Conservation (phyloP, 257 asterid species). For the Primulina tabacum region DNA sequence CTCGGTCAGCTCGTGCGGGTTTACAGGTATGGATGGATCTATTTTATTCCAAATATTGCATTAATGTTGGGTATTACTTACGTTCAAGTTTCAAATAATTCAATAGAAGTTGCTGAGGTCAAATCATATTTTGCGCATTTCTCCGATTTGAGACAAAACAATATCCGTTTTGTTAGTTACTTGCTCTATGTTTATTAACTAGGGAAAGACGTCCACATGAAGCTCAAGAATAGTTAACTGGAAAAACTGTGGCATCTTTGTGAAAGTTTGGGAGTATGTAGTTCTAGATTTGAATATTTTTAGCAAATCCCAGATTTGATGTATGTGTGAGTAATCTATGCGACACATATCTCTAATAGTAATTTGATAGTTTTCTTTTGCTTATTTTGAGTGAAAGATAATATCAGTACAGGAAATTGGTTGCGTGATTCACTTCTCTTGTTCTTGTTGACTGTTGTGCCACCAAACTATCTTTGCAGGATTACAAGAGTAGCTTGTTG, state of each 20-base stretch:
- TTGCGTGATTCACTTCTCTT: not conserved
- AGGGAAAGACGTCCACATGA: not conserved
- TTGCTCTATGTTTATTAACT: no score
- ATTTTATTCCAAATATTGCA: not conserved
- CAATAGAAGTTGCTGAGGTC: not conserved
- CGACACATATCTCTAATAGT: not conserved
- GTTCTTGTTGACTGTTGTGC: not conserved
- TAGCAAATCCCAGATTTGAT: not conserved
- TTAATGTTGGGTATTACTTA: no score
- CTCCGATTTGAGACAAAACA: no score
- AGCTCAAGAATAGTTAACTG: not conserved
- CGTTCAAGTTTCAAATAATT: not conserved
- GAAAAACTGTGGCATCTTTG: no score
- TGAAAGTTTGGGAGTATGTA: not conserved
- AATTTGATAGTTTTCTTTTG: not conserved
- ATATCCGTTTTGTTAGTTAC: no score
- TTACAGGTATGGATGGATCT: conserved; percentile 54
- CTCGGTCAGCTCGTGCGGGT: conserved; percentile 93
- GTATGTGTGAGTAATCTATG: not conserved
- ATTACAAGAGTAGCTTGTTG: no score
- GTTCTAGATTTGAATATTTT: not conserved
- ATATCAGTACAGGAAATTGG: not conserved
- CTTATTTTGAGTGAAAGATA: not conserved
- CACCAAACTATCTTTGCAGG: no score
- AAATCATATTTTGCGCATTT: not conserved